Evolutionary conservation across 83 land plant species (phyloP).

Genomic region (Isoetes engelmannii): DNA sequence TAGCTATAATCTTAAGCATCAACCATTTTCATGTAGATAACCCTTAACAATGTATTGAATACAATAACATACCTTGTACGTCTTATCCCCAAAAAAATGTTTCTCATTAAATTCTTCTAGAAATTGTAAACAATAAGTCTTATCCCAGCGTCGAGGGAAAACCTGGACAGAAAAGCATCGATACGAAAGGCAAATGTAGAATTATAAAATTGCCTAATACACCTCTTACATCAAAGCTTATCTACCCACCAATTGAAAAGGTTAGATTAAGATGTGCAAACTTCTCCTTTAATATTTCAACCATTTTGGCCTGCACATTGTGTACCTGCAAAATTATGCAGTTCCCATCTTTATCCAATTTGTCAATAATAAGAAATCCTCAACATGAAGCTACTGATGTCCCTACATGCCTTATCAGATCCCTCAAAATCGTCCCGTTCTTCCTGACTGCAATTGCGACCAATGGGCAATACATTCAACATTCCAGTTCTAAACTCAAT

Average conservation of each 20-base stretch:
- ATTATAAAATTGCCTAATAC: background rate
- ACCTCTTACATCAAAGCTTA: slow-evolving; percentile 88
- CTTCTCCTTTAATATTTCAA: slow-evolving; percentile 65
- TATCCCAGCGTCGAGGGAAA: slow-evolving; percentile 95
- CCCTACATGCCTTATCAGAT: slow-evolving; percentile 71
- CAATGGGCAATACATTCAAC: slow-evolving; percentile 96
- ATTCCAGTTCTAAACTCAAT: slow-evolving; percentile 95
- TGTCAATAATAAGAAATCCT: background rate
- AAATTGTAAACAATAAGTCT: slow-evolving; percentile 87
- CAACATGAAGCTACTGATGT: background rate
- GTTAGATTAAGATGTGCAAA: slow-evolving; percentile 78
- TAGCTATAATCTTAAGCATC: background rate
- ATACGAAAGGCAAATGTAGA: background rate
- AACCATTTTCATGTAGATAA: background rate
- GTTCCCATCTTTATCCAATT: too few relatives aligned
- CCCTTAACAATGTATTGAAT: background rate
- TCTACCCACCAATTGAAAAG: slow-evolving; percentile 95
- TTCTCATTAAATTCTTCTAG: slow-evolving; percentile 74
- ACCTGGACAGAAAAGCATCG: slow-evolving; percentile 41
- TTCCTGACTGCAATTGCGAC: slow-evolving; percentile 94
- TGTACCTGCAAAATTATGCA: slow-evolving; percentile 46
- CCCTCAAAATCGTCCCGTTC: slow-evolving; percentile 93
- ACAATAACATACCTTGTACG: slow-evolving; percentile 57
- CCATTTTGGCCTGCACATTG: slow-evolving; percentile 73
- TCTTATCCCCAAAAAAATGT: slow-evolving; percentile 96